Percentiles rank a stretch among this genome's conserved stretches.
Conservation (phyloP, 116 monocot species). For the Zostera marina region DNA sequence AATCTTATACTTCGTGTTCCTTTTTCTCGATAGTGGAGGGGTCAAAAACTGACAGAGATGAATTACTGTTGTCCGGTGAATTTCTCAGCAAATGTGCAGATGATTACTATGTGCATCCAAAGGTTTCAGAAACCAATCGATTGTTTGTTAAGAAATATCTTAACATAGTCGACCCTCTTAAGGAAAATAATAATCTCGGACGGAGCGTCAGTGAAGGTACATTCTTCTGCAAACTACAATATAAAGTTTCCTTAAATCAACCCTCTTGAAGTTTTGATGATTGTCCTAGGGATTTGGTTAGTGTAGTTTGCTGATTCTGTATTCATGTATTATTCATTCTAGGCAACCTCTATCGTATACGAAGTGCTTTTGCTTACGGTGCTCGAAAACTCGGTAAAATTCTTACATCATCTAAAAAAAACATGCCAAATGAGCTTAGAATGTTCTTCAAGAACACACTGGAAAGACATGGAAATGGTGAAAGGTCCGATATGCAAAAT, state of each 20-base stretch:
- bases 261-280: neutral
- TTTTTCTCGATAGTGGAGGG: slow-evolving; percentile 17
- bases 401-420: slow-evolving; percentile 22
- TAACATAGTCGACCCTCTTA: slow-evolving; percentile 81
- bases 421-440: slow-evolving; percentile 24
- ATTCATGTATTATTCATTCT: neutral
- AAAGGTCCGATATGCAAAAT: slow-evolving; percentile 27
- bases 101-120: slow-evolving; percentile 18
- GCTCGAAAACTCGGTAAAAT: slow-evolving; percentile 33
- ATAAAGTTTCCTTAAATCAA: neutral
- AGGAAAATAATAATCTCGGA: slow-evolving; percentile 71
- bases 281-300: neutral
- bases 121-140: slow-evolving; percentile 14
- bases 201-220: slow-evolving; percentile 76
- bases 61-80: slow-evolving; percentile 21
- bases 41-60: slow-evolving; percentile 21
- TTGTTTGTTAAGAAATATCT: slow-evolving; percentile 39
- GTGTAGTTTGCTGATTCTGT: neutral
- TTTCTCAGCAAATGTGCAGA: slow-evolving; percentile 27
- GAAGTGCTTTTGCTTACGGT: slow-evolving; percentile 69
- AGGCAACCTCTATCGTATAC: slow-evolving; percentile 75
- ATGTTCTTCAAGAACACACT: slow-evolving; percentile 58
- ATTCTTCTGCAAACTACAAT: too few species aligned
- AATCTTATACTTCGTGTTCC: neutral
- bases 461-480: slow-evolving; percentile 30